Conservation (phyloP, 2,329 filamentous ascomycete genomes). For the Ophiostoma perfectum region DNA sequence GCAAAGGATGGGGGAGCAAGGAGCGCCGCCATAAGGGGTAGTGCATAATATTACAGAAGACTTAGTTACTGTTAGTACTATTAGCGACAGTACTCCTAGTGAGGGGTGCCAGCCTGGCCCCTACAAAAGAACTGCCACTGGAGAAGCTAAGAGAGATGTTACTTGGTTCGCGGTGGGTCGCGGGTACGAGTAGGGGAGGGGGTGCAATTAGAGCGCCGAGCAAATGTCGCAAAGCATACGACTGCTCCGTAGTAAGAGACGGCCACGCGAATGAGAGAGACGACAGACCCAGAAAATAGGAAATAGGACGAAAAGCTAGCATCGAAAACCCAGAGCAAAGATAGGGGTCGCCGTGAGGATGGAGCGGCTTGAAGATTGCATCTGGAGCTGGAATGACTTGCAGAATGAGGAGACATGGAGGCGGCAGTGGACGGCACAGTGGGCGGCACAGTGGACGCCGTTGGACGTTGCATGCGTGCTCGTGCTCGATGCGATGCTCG, state of each 20-base stretch:
- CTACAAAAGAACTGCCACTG: constrained; percentile 11
- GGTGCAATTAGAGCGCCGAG: not conserved
- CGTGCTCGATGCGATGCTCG: not conserved
- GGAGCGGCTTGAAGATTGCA: not conserved
- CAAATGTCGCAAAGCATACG: not conserved
- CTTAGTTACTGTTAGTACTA: no score
- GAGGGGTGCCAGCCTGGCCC: constrained; percentile 9
- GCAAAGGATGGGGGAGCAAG: not conserved
- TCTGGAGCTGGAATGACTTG: not conserved
- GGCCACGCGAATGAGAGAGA: not conserved
- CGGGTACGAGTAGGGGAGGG: constrained; percentile 6
- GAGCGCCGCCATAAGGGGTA: constrained; percentile 14
- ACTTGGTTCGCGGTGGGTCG: not conserved
- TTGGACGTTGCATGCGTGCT: not conserved
- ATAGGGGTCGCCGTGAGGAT: not conserved
- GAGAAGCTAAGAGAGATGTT: not conserved
- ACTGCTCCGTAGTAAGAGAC: not conserved
- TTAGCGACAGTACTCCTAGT: not conserved
- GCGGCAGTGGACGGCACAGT: not conserved
- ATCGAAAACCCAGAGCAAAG: not conserved
- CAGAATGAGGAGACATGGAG: not conserved
- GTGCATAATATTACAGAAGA: not conserved
- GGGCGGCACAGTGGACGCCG: not conserved
- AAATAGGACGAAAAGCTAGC: not conserved
- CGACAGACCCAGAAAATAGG: constrained; percentile 5